Percentiles rank a stretch among this genome's conserved stretches.
Conservation (phyloP, 2,329 filamentous ascomycete species). For the Arthrocladium fulminans region DNA sequence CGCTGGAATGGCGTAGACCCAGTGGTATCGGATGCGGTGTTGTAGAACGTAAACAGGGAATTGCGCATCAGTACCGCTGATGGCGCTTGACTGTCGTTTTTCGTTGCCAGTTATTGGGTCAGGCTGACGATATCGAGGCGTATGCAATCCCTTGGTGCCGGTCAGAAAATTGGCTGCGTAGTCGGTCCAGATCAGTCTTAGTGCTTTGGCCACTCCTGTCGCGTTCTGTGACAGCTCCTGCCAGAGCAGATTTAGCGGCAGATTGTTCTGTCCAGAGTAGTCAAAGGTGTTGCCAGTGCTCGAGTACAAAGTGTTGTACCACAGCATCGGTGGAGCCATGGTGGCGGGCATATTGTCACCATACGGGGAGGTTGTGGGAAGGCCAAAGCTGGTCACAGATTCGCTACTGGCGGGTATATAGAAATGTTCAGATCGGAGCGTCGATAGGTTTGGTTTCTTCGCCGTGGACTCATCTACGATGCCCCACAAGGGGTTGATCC, state of each 20-base stretch:
- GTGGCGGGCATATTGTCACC: constrained; percentile 3
- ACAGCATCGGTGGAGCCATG: background rate
- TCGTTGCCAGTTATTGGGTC: background rate
- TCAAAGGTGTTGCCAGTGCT: constrained; percentile 18
- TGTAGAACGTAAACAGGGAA: constrained; percentile 25
- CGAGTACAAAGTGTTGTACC: background rate
- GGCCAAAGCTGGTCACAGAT: background rate
- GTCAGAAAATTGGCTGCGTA: constrained; percentile 34
- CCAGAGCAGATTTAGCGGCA: constrained; percentile 37
- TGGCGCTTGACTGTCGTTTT: background rate
- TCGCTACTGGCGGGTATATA: constrained; percentile 13
- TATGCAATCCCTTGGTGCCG: constrained; percentile 27
- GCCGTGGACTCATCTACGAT: constrained; percentile 27
- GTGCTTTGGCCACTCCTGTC: constrained; percentile 27
- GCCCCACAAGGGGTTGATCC: constrained; percentile 33
- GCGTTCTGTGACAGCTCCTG: constrained; percentile 28
- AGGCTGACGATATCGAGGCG: background rate
- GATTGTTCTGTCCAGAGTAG: constrained; percentile 30
- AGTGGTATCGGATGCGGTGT: constrained; percentile 28
- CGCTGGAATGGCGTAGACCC: constrained; percentile 30
- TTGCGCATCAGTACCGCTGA: background rate
- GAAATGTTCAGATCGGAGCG: constrained; percentile 24
- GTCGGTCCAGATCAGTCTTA: constrained; percentile 41
- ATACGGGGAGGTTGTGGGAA: background rate
- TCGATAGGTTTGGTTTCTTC: constrained; percentile 27